Conservation (phyloP, 345 rosid species). For the Eucalyptus microcorys region DNA sequence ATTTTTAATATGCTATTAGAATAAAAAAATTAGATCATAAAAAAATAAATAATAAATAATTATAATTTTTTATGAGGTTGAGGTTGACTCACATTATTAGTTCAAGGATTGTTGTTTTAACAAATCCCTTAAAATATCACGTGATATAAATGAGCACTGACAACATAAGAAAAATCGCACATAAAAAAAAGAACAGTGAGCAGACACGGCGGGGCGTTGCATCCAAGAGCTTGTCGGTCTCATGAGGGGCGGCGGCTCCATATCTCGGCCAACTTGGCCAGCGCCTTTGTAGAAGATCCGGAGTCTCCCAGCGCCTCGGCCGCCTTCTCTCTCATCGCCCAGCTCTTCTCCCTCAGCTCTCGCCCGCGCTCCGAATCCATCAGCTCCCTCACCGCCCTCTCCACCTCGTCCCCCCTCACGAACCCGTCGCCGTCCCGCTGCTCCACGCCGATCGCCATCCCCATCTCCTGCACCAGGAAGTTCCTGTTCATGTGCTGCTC, state of each 20-base stretch:
- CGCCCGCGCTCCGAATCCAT: neutral
- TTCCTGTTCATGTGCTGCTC: slow-evolving; percentile 3
- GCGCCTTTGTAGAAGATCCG: neutral
- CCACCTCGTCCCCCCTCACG: neutral
- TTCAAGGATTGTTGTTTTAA: no score
- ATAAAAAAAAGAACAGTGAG: neutral
- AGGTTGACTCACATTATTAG: no score
- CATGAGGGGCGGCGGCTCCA: neutral
- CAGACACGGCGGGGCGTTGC: neutral
- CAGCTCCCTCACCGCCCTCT: neutral
- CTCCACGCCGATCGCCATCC: slow-evolving; percentile 1
- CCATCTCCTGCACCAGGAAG: neutral
- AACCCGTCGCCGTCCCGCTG: neutral
- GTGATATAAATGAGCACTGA: neutral
- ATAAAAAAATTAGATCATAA: no score
- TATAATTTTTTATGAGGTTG: no score
- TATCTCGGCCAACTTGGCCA: neutral
- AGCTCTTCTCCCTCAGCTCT: neutral
- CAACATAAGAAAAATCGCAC: neutral
- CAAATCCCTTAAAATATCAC: no score
- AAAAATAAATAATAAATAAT: no score
- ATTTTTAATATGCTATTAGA: no score
- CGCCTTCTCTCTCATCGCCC: neutral
- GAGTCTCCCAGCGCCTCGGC: neutral
- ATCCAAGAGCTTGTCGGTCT: neutral